Evolutionary conservation across 257 asterid genomes (phyloP).

Genomic region (Euphrasia confusa): DNA sequence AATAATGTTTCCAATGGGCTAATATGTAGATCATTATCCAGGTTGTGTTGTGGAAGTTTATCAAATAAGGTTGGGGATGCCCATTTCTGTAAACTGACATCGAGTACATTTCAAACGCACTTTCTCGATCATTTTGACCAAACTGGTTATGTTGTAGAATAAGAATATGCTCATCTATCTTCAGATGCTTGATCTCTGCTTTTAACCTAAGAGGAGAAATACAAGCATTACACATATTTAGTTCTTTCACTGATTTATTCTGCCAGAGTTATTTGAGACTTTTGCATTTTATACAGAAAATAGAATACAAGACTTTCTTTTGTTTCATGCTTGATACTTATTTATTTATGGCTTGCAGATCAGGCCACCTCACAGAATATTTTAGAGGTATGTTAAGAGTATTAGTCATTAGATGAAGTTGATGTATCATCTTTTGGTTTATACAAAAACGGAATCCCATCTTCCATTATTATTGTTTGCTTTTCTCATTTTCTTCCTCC

Average conservation of each 20-base stretch:
- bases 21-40: neutral
- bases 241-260: neutral
- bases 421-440: conserved; percentile 16
- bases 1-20: neutral
- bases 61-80: conserved; percentile 1
- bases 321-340: neutral
- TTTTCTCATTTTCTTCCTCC: conserved; percentile 5
- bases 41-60: neutral
- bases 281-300: neutral
- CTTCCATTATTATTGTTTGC: neutral
- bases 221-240: neutral
- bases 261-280: neutral
- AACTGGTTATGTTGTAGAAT: conserved; percentile 8
- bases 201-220: conserved; percentile 13
- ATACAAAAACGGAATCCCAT: conserved; percentile 3
- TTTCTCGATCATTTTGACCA: neutral
- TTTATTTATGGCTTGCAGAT: conserved; percentile 32
- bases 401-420: neutral
- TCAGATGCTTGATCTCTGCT: conserved; percentile 4
- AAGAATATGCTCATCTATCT: neutral
- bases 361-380: conserved; percentile 31
- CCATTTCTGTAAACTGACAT: neutral
- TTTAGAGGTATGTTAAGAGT: conserved; percentile 35
- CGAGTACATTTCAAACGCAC: neutral
- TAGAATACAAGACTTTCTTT: neutral